Base-by-base conservation (phyloP, 345 rosid species). In the Chamaenerion angustifolium region DNA sequence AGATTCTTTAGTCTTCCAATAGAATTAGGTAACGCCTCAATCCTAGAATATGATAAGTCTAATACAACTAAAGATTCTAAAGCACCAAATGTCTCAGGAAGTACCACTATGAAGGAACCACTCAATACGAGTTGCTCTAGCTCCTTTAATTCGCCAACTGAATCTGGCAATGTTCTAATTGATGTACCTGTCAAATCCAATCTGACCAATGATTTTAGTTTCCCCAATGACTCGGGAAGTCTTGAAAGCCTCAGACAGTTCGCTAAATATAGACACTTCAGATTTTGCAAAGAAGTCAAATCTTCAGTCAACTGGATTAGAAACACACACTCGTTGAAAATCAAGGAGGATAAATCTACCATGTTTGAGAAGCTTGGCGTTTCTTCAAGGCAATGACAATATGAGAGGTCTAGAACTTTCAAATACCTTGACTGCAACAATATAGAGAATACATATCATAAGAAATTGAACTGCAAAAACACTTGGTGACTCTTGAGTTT, bases 191-290 rank as follows among this genome's bases (percentile, higher is more conserved):
- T 31, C 4, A 12, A 44, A 35, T 17, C 0, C 45, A 23, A 40
- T 1, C 35, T 0, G 35, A 18, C 40, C 51, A 35, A 17, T 9
- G 18, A 14, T 40, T 56, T 7, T 1, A 35, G 54, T 16, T 4
- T 19, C 14, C 27, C 12, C 6, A 57, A 27, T 46, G 51, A 49
- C 13, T 57, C 61, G 6, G 61, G 55, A 49, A 57, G 12, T 15
- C 50, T 10, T 27, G 35, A 6, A 0, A 50, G 43, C 15, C 19
- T n/a, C 3, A 0, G 1, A 10, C 53, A 57, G 10, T 10, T 3
- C 12, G 13, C 12, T 12, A 45, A 16, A 14, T 17, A 11, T 7
- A 43, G 10, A 14, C 2, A 11, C 23, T 13, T 52, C 10, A 51
- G 49, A 18, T 37, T 0, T 51, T 45, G 18, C 23, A 59, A n/a